Conservation (phyloP, 176 grass and related monocot genomes). For the Phoenix roebelenii region DNA sequence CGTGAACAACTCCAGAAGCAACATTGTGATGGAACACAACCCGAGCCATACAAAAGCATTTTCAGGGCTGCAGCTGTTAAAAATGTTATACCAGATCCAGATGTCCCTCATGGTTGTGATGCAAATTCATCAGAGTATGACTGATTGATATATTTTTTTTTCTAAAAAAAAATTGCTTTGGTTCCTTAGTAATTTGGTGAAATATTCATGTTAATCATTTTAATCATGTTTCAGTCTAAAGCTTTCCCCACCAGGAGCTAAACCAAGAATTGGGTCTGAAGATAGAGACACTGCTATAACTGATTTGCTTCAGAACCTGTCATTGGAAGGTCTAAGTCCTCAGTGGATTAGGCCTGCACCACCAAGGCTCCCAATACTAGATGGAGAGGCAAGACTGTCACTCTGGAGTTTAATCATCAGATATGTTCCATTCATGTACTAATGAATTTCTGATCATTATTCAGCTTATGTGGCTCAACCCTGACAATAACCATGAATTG, state of each 20-base stretch:
- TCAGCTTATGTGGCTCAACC: conserved; percentile 83
- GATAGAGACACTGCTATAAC: conserved; percentile 51
- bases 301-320: conserved; percentile 56
- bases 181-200: no score
- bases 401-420: neutral
- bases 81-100: conserved; percentile 76
- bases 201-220: no score
- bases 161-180: no score
- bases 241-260: conserved; percentile 28
- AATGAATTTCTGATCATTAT: conserved; percentile 22
- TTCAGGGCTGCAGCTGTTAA: conserved; percentile 53
- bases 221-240: conserved; percentile 31
- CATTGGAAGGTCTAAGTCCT: conserved; percentile 49
- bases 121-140: conserved; percentile 60
- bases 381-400: conserved; percentile 69
- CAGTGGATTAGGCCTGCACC: conserved; percentile 80
- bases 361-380: conserved; percentile 74
- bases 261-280: conserved; percentile 40
- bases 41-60: conserved; percentile 28
- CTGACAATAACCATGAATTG: conserved; percentile 77
- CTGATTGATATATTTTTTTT: no score
- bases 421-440: conserved; percentile 20
- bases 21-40: conserved; percentile 18
- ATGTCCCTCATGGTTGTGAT: conserved; percentile 41
- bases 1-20: conserved; percentile 57